Evolutionary conservation across 192 early-diverging fungal genomes (phyloP), one percentile per base, ranked within the genome.

Genomic region (Jimgerdemannia flammicorona): DNA sequence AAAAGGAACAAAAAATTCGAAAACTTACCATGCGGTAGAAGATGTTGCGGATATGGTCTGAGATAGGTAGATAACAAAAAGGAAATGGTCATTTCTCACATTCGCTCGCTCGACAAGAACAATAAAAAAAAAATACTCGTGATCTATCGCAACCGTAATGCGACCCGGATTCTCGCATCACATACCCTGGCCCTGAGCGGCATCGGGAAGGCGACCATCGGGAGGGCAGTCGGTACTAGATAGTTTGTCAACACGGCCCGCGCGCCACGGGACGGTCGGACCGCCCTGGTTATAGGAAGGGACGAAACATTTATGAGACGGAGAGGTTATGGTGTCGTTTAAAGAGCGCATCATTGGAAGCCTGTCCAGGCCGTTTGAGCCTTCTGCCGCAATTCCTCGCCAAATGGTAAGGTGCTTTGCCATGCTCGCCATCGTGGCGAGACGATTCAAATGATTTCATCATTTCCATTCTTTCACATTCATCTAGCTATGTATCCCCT

Each of bases 161-260:
- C n/a, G n/a, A 29, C 29, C 29, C 29, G 29, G 49, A 59, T 59
- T 59, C 49, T 14, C 49, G 14, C 14, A 59, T 0, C 49, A 59
- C 49, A 59, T 59, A 59, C 49, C 49, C 17, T 87, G 79, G 69
- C 88, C 89, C 75, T 90, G 78, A 20, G 87, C 54, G 42, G 91
- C 93, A 66, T 95, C 93, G 69, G 93, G 93, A 44, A 95, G 88
- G 71, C 92, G 89, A 42, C 92, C 93, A 80, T 95, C 92, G 64
- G 92, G 91, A 3, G 91, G 85, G 78, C 84, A 87, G 4, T 84
- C 72, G 40, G 40, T 66, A 19, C 77, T 85, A 54, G 74, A 79
- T 43, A 77, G 80, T 70, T 77, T 75, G 67, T 84, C 74, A 77
- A 87, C 44, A 70, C 93, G 90, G 66, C 93, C 93, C 9, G 92